Evolutionary conservation across 306 rosid genomes (phyloP).

Genomic region (Datisca glomerata): DNA sequence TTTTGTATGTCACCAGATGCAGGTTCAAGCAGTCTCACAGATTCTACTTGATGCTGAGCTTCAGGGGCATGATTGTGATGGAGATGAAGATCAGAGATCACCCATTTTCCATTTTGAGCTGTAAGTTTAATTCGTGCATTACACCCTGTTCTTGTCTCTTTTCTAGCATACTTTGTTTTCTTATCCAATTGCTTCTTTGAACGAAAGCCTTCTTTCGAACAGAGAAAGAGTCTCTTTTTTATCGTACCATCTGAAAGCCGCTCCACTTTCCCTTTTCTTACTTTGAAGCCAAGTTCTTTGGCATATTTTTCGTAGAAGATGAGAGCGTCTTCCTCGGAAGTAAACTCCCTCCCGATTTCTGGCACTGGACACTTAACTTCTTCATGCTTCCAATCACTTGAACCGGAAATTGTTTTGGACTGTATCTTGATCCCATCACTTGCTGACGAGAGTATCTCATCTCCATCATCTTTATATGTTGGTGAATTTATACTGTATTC

Average conservation of each 20-base stretch:
- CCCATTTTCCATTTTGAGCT: constrained; percentile 8
- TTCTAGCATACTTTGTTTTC: constrained; percentile 6
- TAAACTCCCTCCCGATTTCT: constrained; percentile 11
- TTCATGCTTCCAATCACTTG: background rate
- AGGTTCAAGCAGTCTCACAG: too few species aligned
- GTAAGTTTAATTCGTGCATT: constrained; percentile 5
- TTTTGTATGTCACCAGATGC: too few species aligned
- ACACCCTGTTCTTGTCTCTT: constrained; percentile 17
- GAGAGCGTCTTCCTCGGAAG: constrained; percentile 10
- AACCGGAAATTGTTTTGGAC: background rate
- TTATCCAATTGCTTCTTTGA: background rate
- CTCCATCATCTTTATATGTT: background rate
- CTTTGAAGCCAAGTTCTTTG: constrained; percentile 6
- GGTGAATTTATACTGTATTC: background rate
- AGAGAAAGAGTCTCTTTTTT: constrained; percentile 7
- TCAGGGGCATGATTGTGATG: constrained; percentile 12
- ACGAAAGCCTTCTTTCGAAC: constrained; percentile 14
- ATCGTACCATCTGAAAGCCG: background rate
- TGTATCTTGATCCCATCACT: background rate
- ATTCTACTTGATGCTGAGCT: background rate
- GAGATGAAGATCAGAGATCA: constrained; percentile 3
- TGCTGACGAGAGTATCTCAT: background rate
- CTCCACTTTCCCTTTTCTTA: constrained; percentile 12
- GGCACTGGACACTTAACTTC: constrained; percentile 1
- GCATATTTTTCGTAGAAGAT: constrained; percentile 14